Evolutionary conservation across 2,329 filamentous ascomycete species (phyloP).

Genomic region (Ambrosiella cleistominuta): DNA sequence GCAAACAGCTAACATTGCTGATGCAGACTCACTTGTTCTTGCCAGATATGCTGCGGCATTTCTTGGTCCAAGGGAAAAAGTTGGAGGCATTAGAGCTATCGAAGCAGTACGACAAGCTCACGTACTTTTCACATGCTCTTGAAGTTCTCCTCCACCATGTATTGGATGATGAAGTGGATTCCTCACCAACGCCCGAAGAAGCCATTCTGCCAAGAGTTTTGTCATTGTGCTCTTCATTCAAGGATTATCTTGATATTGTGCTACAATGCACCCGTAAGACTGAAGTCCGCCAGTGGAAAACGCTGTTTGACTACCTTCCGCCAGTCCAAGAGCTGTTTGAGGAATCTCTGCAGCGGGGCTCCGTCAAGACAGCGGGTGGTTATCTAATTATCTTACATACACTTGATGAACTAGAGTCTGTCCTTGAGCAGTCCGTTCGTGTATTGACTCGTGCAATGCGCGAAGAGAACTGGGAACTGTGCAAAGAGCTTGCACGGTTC

Average conservation of each 20-base stretch:
- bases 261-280: conserved; percentile 96
- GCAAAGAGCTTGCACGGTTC: conserved; percentile 88
- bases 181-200: conserved; percentile 42
- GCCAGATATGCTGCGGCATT: conserved; percentile 67
- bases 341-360: conserved; percentile 68
- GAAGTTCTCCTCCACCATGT: conserved; percentile 87
- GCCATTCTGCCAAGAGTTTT: conserved; percentile 46
- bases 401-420: conserved; percentile 48
- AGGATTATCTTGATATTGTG: conserved; percentile 82
- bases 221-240: conserved; percentile 52
- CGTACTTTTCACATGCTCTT: conserved; percentile 84
- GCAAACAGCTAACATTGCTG: not conserved
- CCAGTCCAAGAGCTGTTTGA: conserved; percentile 86
- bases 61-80: conserved; percentile 59
- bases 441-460: conserved; percentile 65
- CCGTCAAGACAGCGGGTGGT: conserved; percentile 84
- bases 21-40: conserved; percentile 76
- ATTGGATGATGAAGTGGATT: conserved; percentile 83
- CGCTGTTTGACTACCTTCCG: conserved; percentile 78
- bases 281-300: conserved; percentile 85
- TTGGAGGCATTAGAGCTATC: conserved; percentile 65
- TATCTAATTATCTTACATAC: conserved; percentile 93
- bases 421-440: conserved; percentile 61
- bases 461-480: conserved; percentile 86
- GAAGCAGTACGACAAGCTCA: conserved; percentile 67